These are phyloP conservation scores for Arabidopsis suecica DNA, from an alignment of 345 rosid genomes.

Conservation along the genomic window DNA sequence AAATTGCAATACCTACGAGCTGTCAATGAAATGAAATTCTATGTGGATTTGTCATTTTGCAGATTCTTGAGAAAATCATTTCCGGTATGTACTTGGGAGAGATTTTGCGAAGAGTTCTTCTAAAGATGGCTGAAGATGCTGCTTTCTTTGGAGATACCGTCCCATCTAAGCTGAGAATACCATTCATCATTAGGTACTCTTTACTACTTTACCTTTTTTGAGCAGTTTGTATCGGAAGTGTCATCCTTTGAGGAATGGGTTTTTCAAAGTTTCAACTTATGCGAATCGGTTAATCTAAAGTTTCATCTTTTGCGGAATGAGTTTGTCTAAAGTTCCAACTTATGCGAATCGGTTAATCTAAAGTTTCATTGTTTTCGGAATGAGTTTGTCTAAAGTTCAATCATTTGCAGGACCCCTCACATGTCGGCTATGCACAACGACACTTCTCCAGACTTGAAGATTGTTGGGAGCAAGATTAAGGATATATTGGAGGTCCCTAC, in stretches of 20 bases:
- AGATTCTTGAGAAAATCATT: constrained; percentile 91
- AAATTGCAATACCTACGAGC: not conserved
- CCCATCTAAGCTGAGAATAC: constrained; percentile 70
- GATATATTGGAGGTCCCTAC: constrained; percentile 64
- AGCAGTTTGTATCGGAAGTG: not conserved
- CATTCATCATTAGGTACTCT: constrained; percentile 64
- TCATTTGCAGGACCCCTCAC: constrained; percentile 66
- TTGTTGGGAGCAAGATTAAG: constrained; percentile 66
- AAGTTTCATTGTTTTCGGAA: too few species aligned
- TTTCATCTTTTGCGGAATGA: not conserved
- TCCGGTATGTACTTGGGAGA: constrained; percentile 99
- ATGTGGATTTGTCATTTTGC: constrained; percentile 1
- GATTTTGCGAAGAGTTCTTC: constrained; percentile 78
- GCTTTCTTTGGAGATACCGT: constrained; percentile 76
- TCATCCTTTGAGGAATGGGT: constrained; percentile 16
- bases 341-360: not conserved
- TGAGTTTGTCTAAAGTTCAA: constrained; percentile 1
- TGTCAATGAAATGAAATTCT: not conserved
- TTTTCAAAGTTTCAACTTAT: not conserved
- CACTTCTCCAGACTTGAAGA: constrained; percentile 68
- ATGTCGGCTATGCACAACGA: constrained; percentile 88
- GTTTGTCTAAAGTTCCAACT: constrained; percentile 18
- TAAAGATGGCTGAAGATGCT: constrained; percentile 90
- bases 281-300: not conserved
- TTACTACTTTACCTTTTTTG: constrained; percentile 8